phyloP scores from a whole-genome alignment of 169 alveolate genomes.

The Plasmodium gaboni region DNA sequence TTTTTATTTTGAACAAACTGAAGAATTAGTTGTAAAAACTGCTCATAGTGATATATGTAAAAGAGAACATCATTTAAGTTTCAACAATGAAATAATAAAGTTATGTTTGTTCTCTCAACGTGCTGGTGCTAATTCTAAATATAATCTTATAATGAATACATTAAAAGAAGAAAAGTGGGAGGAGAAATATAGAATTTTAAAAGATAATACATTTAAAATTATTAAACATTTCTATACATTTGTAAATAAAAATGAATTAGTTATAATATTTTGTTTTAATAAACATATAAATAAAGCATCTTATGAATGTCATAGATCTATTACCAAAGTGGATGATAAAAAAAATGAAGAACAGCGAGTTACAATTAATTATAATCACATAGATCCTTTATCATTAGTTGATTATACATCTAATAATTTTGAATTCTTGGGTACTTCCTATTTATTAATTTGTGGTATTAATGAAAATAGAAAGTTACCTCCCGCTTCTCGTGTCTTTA shows the following conservation, averaged over 20 bases:
- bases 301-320: conserved; percentile 19
- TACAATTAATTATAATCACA: not conserved
- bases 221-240: conserved; percentile 38
- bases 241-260: conserved; percentile 6
- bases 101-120: conserved; percentile 8
- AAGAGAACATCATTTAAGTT: conserved; percentile 27
- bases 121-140: not conserved
- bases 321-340: not conserved
- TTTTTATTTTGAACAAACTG: too few relatives aligned
- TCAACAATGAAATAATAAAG: conserved; percentile 17
- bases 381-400: conserved; percentile 12
- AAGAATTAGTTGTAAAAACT: not conserved
- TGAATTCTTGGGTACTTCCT: conserved; percentile 7
- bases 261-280: conserved; percentile 28
- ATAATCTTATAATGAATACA: conserved; percentile 14
- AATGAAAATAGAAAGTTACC: not conserved
- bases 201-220: not conserved
- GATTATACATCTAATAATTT: conserved; percentile 13
- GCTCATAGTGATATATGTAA: conserved; percentile 6
- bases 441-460: conserved; percentile 56
- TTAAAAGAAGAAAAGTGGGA: conserved; percentile 40
- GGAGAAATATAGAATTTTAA: not conserved
- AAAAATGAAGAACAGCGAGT: conserved; percentile 4
- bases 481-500: not conserved
- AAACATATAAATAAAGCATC: not conserved